These are phyloP conservation scores for Baorangia bicolor DNA, from an alignment of 768 basidiomycete genomes.

Conservation along the genomic window DNA sequence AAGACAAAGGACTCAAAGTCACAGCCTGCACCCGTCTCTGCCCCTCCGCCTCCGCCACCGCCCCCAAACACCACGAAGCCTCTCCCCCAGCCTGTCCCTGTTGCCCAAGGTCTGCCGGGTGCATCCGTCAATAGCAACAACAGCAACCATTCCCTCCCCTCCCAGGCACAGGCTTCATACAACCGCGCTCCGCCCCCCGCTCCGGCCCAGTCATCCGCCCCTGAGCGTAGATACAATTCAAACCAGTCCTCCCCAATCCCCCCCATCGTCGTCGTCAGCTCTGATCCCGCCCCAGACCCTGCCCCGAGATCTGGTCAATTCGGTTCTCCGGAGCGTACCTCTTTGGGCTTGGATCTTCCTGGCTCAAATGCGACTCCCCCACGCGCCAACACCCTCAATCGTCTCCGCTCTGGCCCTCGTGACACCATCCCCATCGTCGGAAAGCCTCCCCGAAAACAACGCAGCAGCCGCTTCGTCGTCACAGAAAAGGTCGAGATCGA, in stretches of 20 bases:
- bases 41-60: conserved; percentile 59
- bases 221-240: conserved; percentile 59
- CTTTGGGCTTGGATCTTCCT: conserved; percentile 46
- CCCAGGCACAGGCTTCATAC: conserved; percentile 41
- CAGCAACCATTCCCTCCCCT: conserved; percentile 40
- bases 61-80: conserved; percentile 67
- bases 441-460: conserved; percentile 95
- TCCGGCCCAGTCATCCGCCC: conserved; percentile 37
- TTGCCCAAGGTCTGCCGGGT: conserved; percentile 36
- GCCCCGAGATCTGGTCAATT: conserved; percentile 42
- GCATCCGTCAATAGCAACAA: conserved; percentile 35
- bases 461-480: conserved; percentile 94
- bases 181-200: conserved; percentile 45
- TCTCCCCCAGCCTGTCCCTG: conserved; percentile 51
- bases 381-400: conserved; percentile 64
- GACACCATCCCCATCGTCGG: conserved; percentile 97
- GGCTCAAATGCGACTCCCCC: conserved; percentile 54
- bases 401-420: conserved; percentile 81
- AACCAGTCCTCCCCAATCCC: conserved; percentile 55
- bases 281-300: conserved; percentile 56
- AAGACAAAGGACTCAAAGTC: conserved; percentile 68
- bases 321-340: conserved; percentile 48
- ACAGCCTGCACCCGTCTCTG: conserved; percentile 37
- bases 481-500: conserved; percentile 97
- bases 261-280: conserved; percentile 84